Percentiles rank a stretch among this genome's conserved stretches.
These are phyloP conservation scores for Lepidium didymum DNA, from an alignment of 345 rosid species.

Conservation along the genomic window DNA sequence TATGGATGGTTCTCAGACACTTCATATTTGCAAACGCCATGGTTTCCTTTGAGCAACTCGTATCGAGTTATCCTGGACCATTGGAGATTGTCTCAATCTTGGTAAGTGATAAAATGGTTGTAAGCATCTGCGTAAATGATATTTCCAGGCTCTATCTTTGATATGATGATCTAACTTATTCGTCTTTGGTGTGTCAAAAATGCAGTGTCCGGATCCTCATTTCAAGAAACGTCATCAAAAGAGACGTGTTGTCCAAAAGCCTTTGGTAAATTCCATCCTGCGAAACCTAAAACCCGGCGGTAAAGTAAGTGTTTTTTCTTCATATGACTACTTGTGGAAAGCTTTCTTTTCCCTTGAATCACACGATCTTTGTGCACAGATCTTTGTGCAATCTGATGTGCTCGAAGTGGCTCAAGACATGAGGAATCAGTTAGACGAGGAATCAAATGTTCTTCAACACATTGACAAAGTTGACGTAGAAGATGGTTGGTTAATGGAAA, in stretches of 20 bases:
- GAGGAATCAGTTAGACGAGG: constrained; percentile 67
- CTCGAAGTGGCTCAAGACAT: constrained; percentile 76
- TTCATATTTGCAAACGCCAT: constrained; percentile 79
- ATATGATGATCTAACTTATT: background rate
- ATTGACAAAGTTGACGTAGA: constrained; percentile 40
- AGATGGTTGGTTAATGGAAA: constrained; percentile 66
- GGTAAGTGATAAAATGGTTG: constrained; percentile 36
- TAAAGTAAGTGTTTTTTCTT: constrained; percentile 38
- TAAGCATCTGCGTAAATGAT: background rate
- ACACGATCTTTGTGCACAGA: constrained; percentile 30
- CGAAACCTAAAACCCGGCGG: constrained; percentile 57
- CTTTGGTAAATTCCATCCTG: constrained; percentile 60
- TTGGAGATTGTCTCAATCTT: constrained; percentile 73
- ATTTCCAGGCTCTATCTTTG: background rate
- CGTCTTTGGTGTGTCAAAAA: background rate
- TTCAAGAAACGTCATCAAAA: constrained; percentile 90
- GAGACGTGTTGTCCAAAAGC: constrained; percentile 84
- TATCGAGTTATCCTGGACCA: constrained; percentile 71
- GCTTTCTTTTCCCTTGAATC: background rate
- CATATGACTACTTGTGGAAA: background rate
- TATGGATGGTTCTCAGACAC: constrained; percentile 47
- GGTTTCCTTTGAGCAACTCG: constrained; percentile 57
- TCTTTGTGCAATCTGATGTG: constrained; percentile 87
- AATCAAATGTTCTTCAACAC: constrained; percentile 37
- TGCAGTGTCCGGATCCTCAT: constrained; percentile 97